phyloP scores from a whole-genome alignment of 371 early-diverging fungal genomes.

The Catenaria anguillulae region DNA sequence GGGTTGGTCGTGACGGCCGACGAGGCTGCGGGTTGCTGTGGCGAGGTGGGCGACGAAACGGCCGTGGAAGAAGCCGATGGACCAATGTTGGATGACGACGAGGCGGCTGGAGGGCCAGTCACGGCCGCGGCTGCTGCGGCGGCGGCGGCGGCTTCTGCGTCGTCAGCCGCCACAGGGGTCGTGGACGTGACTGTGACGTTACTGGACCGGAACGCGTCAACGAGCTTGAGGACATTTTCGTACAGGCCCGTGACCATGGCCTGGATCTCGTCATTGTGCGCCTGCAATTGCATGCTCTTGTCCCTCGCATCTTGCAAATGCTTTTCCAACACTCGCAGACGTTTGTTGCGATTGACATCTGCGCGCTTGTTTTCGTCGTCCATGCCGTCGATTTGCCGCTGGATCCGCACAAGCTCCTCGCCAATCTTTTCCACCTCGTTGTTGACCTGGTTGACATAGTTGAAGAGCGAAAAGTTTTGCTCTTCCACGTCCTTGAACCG shows the following conservation, averaged over 20 bases:
- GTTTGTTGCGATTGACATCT: not conserved
- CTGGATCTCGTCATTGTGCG: not conserved
- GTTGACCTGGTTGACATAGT: conserved; percentile 40
- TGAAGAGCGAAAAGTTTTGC: conserved; percentile 42
- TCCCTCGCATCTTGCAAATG: not conserved
- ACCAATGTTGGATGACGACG: too few species aligned
- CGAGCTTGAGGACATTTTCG: not conserved
- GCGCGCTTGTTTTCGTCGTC: not conserved
- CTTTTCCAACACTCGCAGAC: not conserved
- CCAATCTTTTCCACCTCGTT: conserved; percentile 34
- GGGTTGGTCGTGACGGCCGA: not conserved
- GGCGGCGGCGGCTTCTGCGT: not conserved
- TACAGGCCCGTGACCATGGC: not conserved
- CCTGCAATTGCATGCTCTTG: not conserved
- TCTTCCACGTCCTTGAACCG: conserved; percentile 39
- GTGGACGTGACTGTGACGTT: not conserved
- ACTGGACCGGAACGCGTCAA: not conserved
- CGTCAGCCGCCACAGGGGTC: not conserved
- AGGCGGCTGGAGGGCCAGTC: too few species aligned
- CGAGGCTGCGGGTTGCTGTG: too few species aligned
- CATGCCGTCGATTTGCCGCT: not conserved
- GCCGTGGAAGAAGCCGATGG: too few species aligned
- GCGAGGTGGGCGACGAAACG: too few species aligned
- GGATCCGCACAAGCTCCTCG: conserved; percentile 8
- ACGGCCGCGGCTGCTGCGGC: not conserved